phyloP scores from a whole-genome alignment of 2,329 filamentous ascomycete genomes.

The Malbranchea cinnamomea region DNA sequence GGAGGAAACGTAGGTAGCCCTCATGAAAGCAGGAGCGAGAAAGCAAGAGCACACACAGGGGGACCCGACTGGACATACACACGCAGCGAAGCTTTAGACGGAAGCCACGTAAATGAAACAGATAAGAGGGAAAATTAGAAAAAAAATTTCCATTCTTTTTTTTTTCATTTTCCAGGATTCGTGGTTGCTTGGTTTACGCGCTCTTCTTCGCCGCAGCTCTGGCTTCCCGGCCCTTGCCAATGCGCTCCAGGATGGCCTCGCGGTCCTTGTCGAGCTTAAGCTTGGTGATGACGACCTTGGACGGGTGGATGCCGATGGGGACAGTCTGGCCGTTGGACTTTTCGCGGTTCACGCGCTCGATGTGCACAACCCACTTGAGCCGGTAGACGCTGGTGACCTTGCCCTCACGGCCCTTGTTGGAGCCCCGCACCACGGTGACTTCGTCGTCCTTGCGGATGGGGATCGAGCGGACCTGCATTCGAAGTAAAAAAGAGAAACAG shows the following conservation, averaged over 20 bases:
- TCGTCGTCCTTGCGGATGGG: slow-evolving; percentile 97
- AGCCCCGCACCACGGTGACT: slow-evolving; percentile 80
- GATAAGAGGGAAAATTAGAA: slow-evolving; percentile 1
- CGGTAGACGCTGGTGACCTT: slow-evolving; percentile 97
- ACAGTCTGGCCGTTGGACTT: slow-evolving; percentile 96
- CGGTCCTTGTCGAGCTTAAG: slow-evolving; percentile 63
- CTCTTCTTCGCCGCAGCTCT: slow-evolving; percentile 8
- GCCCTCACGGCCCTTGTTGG: slow-evolving; percentile 96
- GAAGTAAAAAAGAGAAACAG: too few species aligned
- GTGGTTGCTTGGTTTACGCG: too few species aligned
- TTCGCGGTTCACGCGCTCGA: slow-evolving; percentile 92
- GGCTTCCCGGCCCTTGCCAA: slow-evolving; percentile 32
- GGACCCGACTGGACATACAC: too few species aligned
- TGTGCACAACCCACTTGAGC: slow-evolving; percentile 93
- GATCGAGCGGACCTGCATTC: slow-evolving; percentile 68
- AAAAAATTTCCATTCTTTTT: slow-evolving; percentile 19
- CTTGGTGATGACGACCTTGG: slow-evolving; percentile 97
- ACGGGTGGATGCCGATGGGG: slow-evolving; percentile 84
- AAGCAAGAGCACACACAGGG: too few species aligned
- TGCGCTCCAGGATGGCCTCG: slow-evolving; percentile 34
- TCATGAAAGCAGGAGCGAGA: too few species aligned
- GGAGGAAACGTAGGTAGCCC: too few species aligned
- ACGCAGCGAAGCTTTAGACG: too few species aligned
- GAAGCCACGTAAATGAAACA: not conserved
- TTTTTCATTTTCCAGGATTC: too few species aligned